These are phyloP conservation scores for Pythium pyrilobum DNA, from an alignment of 352 stramenopile species.

Conservation along the genomic window DNA sequence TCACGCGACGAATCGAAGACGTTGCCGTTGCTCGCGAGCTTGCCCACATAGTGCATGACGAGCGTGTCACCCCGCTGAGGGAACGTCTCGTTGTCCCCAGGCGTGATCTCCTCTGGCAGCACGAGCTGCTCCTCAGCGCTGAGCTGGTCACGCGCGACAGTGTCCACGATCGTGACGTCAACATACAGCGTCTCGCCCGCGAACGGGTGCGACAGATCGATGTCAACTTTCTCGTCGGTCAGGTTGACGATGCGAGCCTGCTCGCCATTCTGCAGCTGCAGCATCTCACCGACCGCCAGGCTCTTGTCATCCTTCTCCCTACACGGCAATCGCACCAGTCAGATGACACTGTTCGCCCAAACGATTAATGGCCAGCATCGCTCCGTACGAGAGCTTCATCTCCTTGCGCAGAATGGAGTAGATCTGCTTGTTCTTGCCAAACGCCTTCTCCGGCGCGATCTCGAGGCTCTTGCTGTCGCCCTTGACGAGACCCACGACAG, in stretches of 20 bases:
- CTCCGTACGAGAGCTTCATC: conserved; percentile 54
- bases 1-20: conserved; percentile 78
- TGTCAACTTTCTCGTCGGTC: conserved; percentile 62
- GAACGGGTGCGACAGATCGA: conserved; percentile 71
- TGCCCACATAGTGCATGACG: conserved; percentile 84
- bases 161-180: conserved; percentile 64
- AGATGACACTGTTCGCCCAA: neutral
- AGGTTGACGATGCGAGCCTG: conserved; percentile 63
- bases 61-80: conserved; percentile 63
- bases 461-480: conserved; percentile 58
- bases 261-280: conserved; percentile 56
- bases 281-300: conserved; percentile 53
- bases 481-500: conserved; percentile 58
- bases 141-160: conserved; percentile 40
- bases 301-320: conserved; percentile 59
- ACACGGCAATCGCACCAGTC: neutral
- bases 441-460: conserved; percentile 60
- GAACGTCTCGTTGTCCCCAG: conserved; percentile 63
- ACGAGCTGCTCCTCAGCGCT: conserved; percentile 55
- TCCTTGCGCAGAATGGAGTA: conserved; percentile 61
- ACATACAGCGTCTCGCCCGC: conserved; percentile 75
- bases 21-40: conserved; percentile 49
- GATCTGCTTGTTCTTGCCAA: conserved; percentile 58
- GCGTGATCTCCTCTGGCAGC: conserved; percentile 59
- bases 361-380: neutral